phyloP scores from a whole-genome alignment of 2,329 filamentous ascomycete genomes.

The Akanthomyces uredinophilus region DNA sequence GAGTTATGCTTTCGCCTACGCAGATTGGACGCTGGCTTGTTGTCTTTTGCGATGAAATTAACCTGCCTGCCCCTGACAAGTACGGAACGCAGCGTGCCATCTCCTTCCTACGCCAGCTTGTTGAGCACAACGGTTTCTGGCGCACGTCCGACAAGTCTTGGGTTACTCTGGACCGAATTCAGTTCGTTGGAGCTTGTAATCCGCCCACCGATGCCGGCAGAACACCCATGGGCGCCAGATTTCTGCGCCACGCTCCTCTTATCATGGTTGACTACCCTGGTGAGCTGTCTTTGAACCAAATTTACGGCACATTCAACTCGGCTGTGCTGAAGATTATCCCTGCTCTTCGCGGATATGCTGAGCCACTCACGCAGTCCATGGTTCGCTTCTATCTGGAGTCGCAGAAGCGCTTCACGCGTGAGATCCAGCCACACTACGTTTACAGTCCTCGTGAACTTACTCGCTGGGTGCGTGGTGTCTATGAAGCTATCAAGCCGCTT shows the following conservation, averaged over 20 bases:
- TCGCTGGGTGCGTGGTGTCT: conserved; percentile 93
- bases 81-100: conserved; percentile 98
- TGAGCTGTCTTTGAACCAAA: conserved; percentile 88
- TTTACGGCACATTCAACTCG: conserved; percentile 97
- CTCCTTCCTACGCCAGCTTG: conserved; percentile 92
- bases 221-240: conserved; percentile 87
- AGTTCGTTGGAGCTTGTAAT: conserved; percentile 98
- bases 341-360: conserved; percentile 88
- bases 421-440: conserved; percentile 97
- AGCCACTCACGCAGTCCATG: conserved; percentile 94
- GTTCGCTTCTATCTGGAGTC: conserved; percentile 94
- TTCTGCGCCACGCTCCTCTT: conserved; percentile 93
- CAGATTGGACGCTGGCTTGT: conserved; percentile 98
- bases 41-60: conserved; percentile 99
- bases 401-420: conserved; percentile 87
- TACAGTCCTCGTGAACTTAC: conserved; percentile 99
- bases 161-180: conserved; percentile 95
- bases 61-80: conserved; percentile 92
- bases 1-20: conserved; percentile 89
- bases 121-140: conserved; percentile 99
- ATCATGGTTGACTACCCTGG: conserved; percentile 99
- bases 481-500: conserved; percentile 90
- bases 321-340: conserved; percentile 96
- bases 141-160: conserved; percentile 94
- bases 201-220: conserved; percentile 95